Evolutionary conservation across 176 grass and related monocot genomes (phyloP).

Genomic region (Leersia perrieri): DNA sequence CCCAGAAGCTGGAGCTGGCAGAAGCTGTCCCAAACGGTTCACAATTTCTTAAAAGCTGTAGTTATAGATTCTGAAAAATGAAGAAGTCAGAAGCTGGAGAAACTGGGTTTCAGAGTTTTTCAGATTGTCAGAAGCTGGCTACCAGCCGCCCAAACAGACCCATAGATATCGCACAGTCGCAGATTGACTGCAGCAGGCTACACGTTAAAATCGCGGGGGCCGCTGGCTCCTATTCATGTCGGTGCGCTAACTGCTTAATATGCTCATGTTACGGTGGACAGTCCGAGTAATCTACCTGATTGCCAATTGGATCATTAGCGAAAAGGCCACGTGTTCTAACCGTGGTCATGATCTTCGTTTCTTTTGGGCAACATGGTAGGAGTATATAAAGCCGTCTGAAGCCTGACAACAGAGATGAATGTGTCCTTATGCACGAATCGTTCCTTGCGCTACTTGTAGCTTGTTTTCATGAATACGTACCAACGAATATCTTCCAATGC

Average conservation of each 20-base stretch:
- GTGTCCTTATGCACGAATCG: background rate
- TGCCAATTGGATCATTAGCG: background rate
- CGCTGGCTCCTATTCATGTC: background rate
- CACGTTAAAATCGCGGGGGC: background rate
- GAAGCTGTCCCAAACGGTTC: too few relatives aligned
- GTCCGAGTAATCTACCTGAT: background rate
- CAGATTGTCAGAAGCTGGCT: background rate
- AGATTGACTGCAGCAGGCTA: background rate
- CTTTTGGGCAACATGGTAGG: background rate
- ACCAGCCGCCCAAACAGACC: too few relatives aligned
- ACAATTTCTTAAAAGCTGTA: too few relatives aligned
- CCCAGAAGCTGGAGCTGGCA: too few relatives aligned
- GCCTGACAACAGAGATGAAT: background rate
- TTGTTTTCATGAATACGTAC: background rate
- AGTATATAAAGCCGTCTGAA: background rate
- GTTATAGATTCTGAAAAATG: too few relatives aligned
- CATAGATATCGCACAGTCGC: background rate
- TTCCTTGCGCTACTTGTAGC: background rate
- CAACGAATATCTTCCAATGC: background rate
- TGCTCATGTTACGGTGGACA: background rate
- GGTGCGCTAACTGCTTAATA: too few relatives aligned
- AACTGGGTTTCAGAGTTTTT: too few relatives aligned
- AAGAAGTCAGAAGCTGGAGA: too few relatives aligned
- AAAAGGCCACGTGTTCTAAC: background rate
- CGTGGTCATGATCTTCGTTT: background rate